These are phyloP conservation scores for Fusarium sulawesiense DNA, from an alignment of 2,329 filamentous ascomycete species.

Conservation along the genomic window DNA sequence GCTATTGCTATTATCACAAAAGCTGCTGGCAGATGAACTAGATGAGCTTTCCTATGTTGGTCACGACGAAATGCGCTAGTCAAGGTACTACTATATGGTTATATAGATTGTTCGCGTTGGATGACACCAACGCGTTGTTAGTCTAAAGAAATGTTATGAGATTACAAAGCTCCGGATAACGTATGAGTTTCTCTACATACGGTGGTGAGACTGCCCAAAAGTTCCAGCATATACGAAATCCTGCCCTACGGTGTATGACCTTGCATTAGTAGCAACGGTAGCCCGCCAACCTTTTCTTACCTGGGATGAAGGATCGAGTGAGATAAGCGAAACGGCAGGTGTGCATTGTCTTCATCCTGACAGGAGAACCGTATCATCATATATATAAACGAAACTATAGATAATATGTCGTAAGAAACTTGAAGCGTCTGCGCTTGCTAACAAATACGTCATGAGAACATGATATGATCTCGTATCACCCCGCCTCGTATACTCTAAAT, in stretches of 20 bases:
- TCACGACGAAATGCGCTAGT: slow-evolving; percentile 20
- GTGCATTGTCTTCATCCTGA: too few relatives aligned
- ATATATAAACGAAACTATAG: neutral
- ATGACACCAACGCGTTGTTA: slow-evolving; percentile 3
- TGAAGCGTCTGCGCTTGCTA: neutral
- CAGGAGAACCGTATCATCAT: neutral
- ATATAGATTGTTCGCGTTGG: slow-evolving; percentile 12
- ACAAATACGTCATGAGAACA: neutral
- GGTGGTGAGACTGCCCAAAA: slow-evolving; percentile 1
- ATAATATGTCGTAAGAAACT: neutral
- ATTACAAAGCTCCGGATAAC: neutral
- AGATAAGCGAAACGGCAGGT: slow-evolving; percentile 1
- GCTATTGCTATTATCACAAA: slow-evolving; percentile 8
- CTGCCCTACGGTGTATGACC: neutral
- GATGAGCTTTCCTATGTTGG: slow-evolving; percentile 35
- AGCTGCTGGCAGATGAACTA: slow-evolving; percentile 25
- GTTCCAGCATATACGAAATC: slow-evolving; percentile 5
- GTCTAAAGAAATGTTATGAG: slow-evolving; percentile 9
- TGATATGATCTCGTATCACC: neutral
- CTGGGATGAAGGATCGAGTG: neutral
- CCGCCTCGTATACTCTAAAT: neutral
- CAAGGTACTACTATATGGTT: slow-evolving; percentile 2
- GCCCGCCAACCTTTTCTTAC: neutral
- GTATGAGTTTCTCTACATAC: neutral
- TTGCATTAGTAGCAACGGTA: neutral